phyloP scores from a whole-genome alignment of 495 filamentous ascomycete species.

The Talaromyces nanjingensis region DNA sequence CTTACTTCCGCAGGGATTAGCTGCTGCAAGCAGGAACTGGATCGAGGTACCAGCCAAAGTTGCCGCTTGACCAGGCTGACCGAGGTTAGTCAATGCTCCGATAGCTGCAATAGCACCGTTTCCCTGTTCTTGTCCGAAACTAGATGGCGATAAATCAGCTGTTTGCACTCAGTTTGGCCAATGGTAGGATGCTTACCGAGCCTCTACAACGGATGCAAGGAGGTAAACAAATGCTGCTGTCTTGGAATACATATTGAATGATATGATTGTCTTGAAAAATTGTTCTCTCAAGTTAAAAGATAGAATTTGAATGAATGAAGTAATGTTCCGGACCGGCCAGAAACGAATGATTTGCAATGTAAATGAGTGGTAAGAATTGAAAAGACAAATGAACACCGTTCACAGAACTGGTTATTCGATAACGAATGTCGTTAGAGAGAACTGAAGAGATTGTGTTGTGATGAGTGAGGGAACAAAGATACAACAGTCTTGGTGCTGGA shows the following conservation, averaged over 20 bases:
- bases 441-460: background rate
- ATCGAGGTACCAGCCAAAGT: background rate
- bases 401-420: background rate
- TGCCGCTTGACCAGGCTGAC: background rate
- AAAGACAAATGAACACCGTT: background rate
- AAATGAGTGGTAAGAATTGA: background rate
- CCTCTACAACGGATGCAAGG: background rate
- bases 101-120: slow-evolving; percentile 1
- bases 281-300: background rate
- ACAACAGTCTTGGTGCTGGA: background rate
- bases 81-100: background rate
- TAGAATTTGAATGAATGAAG: background rate
- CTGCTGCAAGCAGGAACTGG: slow-evolving; percentile 2
- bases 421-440: slow-evolving; percentile 2
- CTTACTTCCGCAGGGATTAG: background rate
- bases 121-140: slow-evolving; percentile 1
- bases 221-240: background rate
- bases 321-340: slow-evolving; percentile 1
- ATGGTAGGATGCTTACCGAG: background rate
- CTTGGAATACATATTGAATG: background rate
- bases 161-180: background rate
- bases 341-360: background rate
- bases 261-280: background rate
- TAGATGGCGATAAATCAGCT: background rate
- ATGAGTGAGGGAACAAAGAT: background rate